Percentiles rank a stretch among this genome's conserved stretches.
Evolutionary conservation across 805 yeast genomes (phyloP).

Genomic region (Kuraishia cidri): DNA sequence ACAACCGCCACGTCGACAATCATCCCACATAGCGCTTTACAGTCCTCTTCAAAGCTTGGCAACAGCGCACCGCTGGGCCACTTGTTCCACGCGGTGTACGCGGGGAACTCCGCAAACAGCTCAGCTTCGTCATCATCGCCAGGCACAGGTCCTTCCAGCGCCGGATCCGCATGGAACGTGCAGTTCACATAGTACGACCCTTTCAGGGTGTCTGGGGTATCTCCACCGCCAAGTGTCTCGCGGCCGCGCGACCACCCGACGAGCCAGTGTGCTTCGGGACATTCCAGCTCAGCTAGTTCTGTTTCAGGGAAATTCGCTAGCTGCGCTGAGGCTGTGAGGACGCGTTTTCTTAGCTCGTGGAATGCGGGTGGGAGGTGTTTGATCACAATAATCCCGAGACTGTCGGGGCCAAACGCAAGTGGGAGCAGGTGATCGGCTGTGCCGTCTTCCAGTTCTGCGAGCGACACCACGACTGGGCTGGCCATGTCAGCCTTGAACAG

Average conservation of each 20-base stretch:
- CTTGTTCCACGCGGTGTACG: conserved; percentile 39
- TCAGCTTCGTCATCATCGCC: conserved; percentile 21
- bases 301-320: conserved; percentile 28
- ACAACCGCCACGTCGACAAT: conserved; percentile 37
- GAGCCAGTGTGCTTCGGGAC: conserved; percentile 40
- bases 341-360: conserved; percentile 27
- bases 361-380: conserved; percentile 30
- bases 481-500: too few relatives aligned
- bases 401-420: conserved; percentile 44
- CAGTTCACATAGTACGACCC: conserved; percentile 56
- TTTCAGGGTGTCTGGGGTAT: conserved; percentile 37
- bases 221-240: conserved; percentile 35
- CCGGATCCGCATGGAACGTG: conserved; percentile 35
- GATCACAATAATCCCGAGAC: conserved; percentile 45
- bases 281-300: conserved; percentile 29
- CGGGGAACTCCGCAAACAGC: conserved; percentile 24
- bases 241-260: conserved; percentile 58
- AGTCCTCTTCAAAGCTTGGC: conserved; percentile 23
- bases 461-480: conserved; percentile 24
- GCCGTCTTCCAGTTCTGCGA: conserved; percentile 22
- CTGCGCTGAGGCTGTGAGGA: conserved; percentile 29
- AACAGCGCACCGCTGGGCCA: conserved; percentile 38
- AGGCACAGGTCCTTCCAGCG: conserved; percentile 35
- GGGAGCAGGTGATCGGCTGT: conserved; percentile 20
- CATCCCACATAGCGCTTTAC: conserved; percentile 28